phyloP scores from a whole-genome alignment of 805 yeast species.

The Kluyveromyces aestuarii region DNA sequence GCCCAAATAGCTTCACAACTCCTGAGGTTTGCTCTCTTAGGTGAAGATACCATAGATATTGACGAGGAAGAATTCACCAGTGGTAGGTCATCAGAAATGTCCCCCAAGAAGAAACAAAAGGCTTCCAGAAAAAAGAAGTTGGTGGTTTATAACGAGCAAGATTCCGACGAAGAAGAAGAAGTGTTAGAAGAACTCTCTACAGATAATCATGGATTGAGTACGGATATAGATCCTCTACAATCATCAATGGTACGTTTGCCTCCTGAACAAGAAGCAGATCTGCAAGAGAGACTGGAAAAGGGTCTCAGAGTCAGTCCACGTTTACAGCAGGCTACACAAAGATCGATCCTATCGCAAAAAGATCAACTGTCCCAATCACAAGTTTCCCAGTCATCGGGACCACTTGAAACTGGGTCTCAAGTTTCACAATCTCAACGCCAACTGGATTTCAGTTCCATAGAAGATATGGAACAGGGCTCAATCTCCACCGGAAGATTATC shows the following conservation, averaged over 20 bases:
- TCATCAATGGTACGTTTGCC: slow-evolving; percentile 22
- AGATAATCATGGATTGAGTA: slow-evolving; percentile 3
- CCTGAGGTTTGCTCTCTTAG: slow-evolving; percentile 73
- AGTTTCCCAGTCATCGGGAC: slow-evolving; percentile 1
- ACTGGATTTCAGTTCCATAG: slow-evolving; percentile 12
- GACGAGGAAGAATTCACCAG: slow-evolving; percentile 16
- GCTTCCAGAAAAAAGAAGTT: slow-evolving; percentile 28
- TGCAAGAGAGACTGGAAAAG: slow-evolving; percentile 18
- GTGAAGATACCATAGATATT: slow-evolving; percentile 25
- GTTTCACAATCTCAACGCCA: slow-evolving; percentile 14
- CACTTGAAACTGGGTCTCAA: slow-evolving; percentile 2
- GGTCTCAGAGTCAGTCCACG: slow-evolving; percentile 27
- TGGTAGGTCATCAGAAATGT: slow-evolving; percentile 22
- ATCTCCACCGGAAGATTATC: slow-evolving; percentile 44
- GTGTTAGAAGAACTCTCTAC: slow-evolving; percentile 18
- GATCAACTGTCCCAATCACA: not conserved
- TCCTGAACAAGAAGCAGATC: slow-evolving; percentile 24
- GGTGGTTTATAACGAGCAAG: slow-evolving; percentile 28
- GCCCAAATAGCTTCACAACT: slow-evolving; percentile 81
- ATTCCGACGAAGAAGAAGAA: slow-evolving; percentile 22
- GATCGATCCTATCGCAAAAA: not conserved
- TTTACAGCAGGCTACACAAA: not conserved
- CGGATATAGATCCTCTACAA: slow-evolving; percentile 5
- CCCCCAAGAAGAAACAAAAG: slow-evolving; percentile 27
- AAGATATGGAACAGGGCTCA: slow-evolving; percentile 22